A percentile compares a stretch with the other conserved stretches of the same genome.
Conservation (phyloP, 129 eudicot genomes). For the Arctium lappa region DNA sequence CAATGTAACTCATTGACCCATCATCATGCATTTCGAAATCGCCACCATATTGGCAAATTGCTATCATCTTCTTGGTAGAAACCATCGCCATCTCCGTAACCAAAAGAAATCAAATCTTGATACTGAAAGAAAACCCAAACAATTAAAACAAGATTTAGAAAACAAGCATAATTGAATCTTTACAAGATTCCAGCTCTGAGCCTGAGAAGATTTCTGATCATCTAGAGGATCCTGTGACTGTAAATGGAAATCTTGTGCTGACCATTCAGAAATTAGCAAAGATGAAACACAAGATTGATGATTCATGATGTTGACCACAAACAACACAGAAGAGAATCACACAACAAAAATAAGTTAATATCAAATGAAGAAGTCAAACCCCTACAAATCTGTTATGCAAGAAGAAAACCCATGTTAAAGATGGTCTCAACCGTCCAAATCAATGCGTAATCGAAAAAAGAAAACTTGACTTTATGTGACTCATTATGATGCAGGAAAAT, state of each 20-base stretch:
- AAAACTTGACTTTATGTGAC: neutral
- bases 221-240: neutral
- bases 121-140: neutral
- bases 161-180: neutral
- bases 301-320: neutral
- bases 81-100: slow-evolving; percentile 28
- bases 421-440: neutral
- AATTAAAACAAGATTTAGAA: neutral
- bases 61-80: slow-evolving; percentile 42
- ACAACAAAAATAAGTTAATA: neutral
- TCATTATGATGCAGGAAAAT: slow-evolving; percentile 1
- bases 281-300: neutral
- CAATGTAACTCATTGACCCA: slow-evolving; percentile 33
- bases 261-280: neutral
- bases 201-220: neutral
- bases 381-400: neutral
- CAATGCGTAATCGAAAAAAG: neutral
- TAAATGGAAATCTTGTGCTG: neutral
- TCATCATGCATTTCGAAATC: slow-evolving; percentile 39
- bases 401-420: neutral
- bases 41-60: slow-evolving; percentile 42
- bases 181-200: neutral
- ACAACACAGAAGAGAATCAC: neutral
- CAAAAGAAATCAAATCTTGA: neutral
- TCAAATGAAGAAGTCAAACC: neutral